Base-by-base conservation (phyloP, 495 filamentous ascomycete genomes). In the Hyaloscypha finlandica region DNA sequence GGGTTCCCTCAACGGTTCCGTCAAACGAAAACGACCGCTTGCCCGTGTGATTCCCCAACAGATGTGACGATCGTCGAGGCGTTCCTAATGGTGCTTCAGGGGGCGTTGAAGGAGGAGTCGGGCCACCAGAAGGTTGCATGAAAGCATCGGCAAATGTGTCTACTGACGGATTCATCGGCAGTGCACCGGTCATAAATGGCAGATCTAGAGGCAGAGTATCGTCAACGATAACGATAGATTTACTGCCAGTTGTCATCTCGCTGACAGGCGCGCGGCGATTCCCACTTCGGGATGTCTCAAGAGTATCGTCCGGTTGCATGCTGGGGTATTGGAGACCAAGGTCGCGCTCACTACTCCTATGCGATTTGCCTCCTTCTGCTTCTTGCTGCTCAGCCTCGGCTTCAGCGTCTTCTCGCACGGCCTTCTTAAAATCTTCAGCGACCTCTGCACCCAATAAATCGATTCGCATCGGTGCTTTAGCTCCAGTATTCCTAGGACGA, bases 191-290 rank as follows among this genome's bases (percentile, higher is more conserved):
- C 81, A 85, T 84, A 29, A 67, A 33, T 1, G 81, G 80, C 20
- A 75, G 76, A 30, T 77, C 78, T 14, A 68, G 74, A 32, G 77
- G 74, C 22, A 82, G 64, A 4, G 88, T 89, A 61, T 89, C 90
- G 73, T 97, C 91, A 19, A 96, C 87, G 70, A 97, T 95, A 33
- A 96, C 86, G 68, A 97, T 95, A 0, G 92, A 96, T 68, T 91
- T 85, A 76, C 92, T 96, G 8, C 91, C 92, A 45, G 81, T 83
- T 0, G 92, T 94, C 37, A 96, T 80, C 33, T 82, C 87, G 70
- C 87, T 90, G 11, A 66, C 31, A 45, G 70, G 55, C 20, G 56
- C 61, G 53, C 64, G 59, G 22, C 59, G 52, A 31, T 57, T 62
- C 2, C 19, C 53, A 12, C 39, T 45, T n/a, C 70, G 48, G 20